phyloP scores from a whole-genome alignment of 1,139 yeast species.

The Meyerozyma guilliermondii region DNA sequence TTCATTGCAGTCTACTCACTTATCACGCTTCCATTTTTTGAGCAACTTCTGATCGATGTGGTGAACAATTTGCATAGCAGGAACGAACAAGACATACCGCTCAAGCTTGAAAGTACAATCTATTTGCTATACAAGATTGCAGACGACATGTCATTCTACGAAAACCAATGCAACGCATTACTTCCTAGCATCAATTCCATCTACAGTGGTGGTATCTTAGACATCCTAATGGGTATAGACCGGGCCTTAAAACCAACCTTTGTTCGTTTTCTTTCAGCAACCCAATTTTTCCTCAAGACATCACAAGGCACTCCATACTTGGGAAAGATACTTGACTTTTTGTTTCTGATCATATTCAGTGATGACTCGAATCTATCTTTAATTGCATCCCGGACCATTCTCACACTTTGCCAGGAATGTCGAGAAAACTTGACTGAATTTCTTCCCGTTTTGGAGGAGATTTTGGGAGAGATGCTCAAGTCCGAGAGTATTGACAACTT shows the following conservation, averaged over 20 bases:
- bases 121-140: conserved; percentile 55
- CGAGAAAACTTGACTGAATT: conserved; percentile 41
- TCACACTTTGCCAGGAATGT: conserved; percentile 58
- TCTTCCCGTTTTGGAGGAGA: conserved; percentile 47
- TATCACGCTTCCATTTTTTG: conserved; percentile 52
- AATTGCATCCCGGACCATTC: conserved; percentile 54
- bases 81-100: conserved; percentile 15
- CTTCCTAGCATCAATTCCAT: conserved; percentile 22
- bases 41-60: conserved; percentile 43
- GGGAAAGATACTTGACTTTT: conserved; percentile 45
- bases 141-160: conserved; percentile 44
- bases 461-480: conserved; percentile 50
- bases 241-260: conserved; percentile 33
- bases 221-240: conserved; percentile 12
- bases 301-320: conserved; percentile 34
- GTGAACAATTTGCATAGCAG: conserved; percentile 16
- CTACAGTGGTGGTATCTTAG: conserved; percentile 23
- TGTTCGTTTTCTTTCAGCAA: conserved; percentile 48
- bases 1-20: conserved; percentile 66
- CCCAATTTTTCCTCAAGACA: conserved; percentile 49
- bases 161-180: conserved; percentile 23
- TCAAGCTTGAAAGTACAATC: conserved; percentile 57
- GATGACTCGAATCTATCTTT: conserved; percentile 22
- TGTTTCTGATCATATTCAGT: conserved; percentile 29
- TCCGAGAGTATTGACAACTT: conserved; percentile 41